phyloP scores from a whole-genome alignment of 257 asterid species.

The Coffea canephora region DNA sequence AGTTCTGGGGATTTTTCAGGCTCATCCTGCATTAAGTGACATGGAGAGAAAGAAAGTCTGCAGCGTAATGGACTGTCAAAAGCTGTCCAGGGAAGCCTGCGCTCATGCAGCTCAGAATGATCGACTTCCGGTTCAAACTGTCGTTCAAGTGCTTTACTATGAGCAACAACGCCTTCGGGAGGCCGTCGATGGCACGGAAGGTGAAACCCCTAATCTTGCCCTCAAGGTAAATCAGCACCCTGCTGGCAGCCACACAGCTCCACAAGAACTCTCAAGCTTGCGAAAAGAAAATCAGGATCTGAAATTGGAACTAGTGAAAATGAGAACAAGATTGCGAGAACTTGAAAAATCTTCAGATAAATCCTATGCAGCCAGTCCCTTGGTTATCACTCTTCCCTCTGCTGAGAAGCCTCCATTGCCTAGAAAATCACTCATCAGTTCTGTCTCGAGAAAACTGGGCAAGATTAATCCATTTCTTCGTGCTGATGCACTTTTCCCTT shows the following conservation, averaged over 20 bases:
- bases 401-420: constrained; percentile 66
- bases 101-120: constrained; percentile 93
- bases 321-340: constrained; percentile 56
- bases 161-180: constrained; percentile 84
- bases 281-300: constrained; percentile 67
- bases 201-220: constrained; percentile 35
- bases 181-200: constrained; percentile 43
- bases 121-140: constrained; percentile 76
- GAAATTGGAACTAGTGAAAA: constrained; percentile 56
- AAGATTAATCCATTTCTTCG: constrained; percentile 42
- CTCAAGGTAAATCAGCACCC: constrained; percentile 30
- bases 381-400: constrained; percentile 24
- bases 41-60: constrained; percentile 81
- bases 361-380: constrained; percentile 35
- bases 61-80: constrained; percentile 86
- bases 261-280: constrained; percentile 45
- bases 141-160: constrained; percentile 82
- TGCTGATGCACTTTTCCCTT: constrained; percentile 42
- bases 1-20: constrained; percentile 37
- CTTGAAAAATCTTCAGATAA: constrained; percentile 39
- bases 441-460: constrained; percentile 59
- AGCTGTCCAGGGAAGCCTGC: constrained; percentile 82
- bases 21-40: constrained; percentile 76
- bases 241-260: constrained; percentile 22
- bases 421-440: constrained; percentile 61